These are phyloP conservation scores for Dactylellina sp. DNA, from an alignment of 2,329 filamentous ascomycete species.

Conservation along the genomic window DNA sequence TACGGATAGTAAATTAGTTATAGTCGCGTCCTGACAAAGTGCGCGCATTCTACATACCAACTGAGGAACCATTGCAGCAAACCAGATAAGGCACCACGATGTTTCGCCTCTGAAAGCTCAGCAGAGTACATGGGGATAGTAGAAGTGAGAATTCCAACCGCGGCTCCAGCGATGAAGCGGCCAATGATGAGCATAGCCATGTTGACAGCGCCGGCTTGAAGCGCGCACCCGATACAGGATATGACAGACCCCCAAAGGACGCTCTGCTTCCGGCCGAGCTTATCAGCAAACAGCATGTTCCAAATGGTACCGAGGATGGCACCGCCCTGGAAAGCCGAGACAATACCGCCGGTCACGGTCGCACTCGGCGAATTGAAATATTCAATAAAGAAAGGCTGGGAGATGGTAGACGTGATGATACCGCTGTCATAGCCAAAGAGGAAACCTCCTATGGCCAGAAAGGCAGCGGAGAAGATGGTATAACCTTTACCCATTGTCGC, in stretches of 20 bases:
- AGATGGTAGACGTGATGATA: conserved; percentile 68
- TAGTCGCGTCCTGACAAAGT: conserved; percentile 45
- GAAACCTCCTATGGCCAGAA: conserved; percentile 38
- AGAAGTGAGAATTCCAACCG: conserved; percentile 71
- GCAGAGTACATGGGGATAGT: conserved; percentile 74
- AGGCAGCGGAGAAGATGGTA: conserved; percentile 28
- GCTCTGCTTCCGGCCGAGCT: conserved; percentile 69
- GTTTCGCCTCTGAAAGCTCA: conserved; percentile 68
- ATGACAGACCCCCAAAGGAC: conserved; percentile 58
- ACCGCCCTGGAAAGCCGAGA: conserved; percentile 73
- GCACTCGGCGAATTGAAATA: conserved; percentile 70
- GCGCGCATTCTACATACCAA: neutral
- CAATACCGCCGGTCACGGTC: conserved; percentile 72
- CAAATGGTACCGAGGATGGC: conserved; percentile 70
- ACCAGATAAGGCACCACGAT: conserved; percentile 22
- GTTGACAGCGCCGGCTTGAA: conserved; percentile 71
- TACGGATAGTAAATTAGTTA: neutral
- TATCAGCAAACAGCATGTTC: conserved; percentile 72
- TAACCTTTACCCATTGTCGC: conserved; percentile 32
- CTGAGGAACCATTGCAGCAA: conserved; percentile 57
- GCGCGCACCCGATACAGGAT: conserved; percentile 68
- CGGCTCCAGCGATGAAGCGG: conserved; percentile 72
- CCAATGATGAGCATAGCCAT: conserved; percentile 71
- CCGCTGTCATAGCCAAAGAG: conserved; percentile 67
- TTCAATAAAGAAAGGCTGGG: conserved; percentile 69